Evolutionary conservation across 176 grass and related monocot genomes (phyloP), one percentile per base, ranked within the genome.

Genomic region (Bromus sterilis): DNA sequence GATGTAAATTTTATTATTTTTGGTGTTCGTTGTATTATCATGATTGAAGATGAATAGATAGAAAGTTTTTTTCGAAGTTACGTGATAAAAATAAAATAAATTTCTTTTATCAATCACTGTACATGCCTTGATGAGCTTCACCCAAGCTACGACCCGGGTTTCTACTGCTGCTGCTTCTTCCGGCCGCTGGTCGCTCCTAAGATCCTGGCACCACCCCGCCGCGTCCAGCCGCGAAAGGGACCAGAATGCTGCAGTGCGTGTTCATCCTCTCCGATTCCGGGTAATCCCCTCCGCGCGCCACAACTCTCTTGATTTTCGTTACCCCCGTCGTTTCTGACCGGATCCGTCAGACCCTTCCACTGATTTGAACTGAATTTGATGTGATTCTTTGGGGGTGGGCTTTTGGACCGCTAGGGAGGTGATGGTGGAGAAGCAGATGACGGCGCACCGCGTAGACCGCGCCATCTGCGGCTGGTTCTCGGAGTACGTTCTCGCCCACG

Each of bases 351-450:
- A 21, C 26, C 11, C 13, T 73, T 53, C 20, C 5, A 13, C 28
- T 18, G 41, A 81, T 33, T 69, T 11, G 25, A 33, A 42, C 41
- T 80, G 69, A 84, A 67, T 56, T 51, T 59, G 44, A 26, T 74
- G 46, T 13, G 25, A 29, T 66, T 68, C 14, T 67, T 37, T 34
- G 33, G 55, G 55, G 55, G 20, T 41, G 9, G 56, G 24, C 10
- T 37, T 3, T 4, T 11, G 75, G 34, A 3, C 26, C 12, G 37
- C 28, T 76, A 95, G 96, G 86, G 92, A 98, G 89, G 92, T 98
- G 84, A 89, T 98, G 84, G 83, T 98, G 75, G 96, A 98, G 89
- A 95, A 98, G 84, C 92, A 98, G 86, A 95, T 91, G 96, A 79
- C 82, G 23, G 90, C 76, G 21, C 96, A 93, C 84, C 76, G 87